Evolutionary conservation across 352 stramenopile species (phyloP).

Genomic region (Pythium apleroticum): DNA sequence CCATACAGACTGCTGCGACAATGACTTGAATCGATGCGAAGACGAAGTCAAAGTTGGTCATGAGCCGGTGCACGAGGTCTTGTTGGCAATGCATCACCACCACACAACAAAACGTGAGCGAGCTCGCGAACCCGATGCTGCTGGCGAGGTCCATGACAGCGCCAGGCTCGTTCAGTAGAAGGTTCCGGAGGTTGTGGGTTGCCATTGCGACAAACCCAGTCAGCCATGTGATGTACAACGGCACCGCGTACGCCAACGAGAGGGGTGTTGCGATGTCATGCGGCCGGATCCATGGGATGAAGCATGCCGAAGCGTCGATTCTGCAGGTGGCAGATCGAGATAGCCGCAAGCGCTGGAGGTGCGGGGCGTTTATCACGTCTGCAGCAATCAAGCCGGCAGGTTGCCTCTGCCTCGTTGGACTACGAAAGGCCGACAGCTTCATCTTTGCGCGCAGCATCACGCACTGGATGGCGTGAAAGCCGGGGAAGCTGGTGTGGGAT

Average conservation of each 20-base stretch:
- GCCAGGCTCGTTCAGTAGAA: background rate
- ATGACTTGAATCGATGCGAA: slow-evolving; percentile 1
- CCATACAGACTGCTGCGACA: background rate
- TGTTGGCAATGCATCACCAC: background rate
- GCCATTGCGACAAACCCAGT: background rate
- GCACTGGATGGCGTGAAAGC: slow-evolving; percentile 28
- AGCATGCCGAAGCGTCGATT: background rate
- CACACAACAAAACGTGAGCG: background rate
- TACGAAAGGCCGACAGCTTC: background rate
- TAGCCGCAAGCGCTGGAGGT: slow-evolving; percentile 19
- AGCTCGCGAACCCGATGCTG: background rate
- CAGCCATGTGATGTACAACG: background rate
- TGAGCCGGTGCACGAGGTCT: background rate
- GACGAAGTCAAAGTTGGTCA: background rate
- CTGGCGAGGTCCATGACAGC: background rate
- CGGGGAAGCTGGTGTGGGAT: slow-evolving; percentile 3
- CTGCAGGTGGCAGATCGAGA: background rate
- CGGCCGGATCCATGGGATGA: background rate
- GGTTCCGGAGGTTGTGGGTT: background rate
- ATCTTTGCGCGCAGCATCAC: slow-evolving; percentile 28
- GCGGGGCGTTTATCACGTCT: background rate
- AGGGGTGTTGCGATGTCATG: background rate
- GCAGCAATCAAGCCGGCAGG: background rate
- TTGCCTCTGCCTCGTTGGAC: background rate
- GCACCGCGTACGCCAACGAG: background rate